Evolutionary conservation across 345 rosid genomes (phyloP).

Genomic region (Populus euphratica): DNA sequence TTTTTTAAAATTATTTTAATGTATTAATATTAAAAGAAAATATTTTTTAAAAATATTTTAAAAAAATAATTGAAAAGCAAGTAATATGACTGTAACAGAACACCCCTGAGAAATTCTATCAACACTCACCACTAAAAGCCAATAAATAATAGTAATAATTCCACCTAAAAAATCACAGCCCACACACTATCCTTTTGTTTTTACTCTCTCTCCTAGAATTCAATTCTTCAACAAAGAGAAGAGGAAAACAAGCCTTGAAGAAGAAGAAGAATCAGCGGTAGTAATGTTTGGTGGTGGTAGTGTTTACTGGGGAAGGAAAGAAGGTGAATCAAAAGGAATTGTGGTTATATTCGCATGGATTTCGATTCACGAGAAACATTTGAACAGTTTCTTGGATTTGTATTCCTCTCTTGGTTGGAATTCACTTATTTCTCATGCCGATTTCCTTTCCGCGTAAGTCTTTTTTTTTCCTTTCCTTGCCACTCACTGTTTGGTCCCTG

Average conservation of each 20-base stretch:
- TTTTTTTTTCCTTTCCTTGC: background rate
- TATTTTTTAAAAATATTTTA: too few species aligned
- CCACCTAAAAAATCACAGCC: background rate
- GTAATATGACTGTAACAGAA: too few species aligned
- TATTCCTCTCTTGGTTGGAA: slow-evolving; percentile 90
- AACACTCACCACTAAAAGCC: background rate
- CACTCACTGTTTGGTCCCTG: background rate
- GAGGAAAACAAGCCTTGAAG: background rate
- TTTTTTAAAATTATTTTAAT: too few species aligned
- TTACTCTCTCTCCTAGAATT: background rate
- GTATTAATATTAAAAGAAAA: too few species aligned
- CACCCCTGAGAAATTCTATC: too few species aligned
- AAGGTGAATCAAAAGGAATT: slow-evolving; percentile 48
- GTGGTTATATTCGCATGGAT: slow-evolving; percentile 78
- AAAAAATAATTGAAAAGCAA: too few species aligned
- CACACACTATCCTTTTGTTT: background rate
- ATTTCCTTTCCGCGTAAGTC: slow-evolving; percentile 70
- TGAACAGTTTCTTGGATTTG: slow-evolving; percentile 53
- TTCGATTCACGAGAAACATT: slow-evolving; percentile 48
- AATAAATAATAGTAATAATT: background rate
- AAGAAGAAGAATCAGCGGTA: background rate
- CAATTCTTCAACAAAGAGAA: background rate
- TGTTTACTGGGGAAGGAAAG: slow-evolving; percentile 7
- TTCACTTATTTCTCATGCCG: slow-evolving; percentile 71
- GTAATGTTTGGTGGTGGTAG: slow-evolving; percentile 44